phyloP scores from a whole-genome alignment of 192 early-diverging fungal genomes.

The Coemansia sp. region DNA sequence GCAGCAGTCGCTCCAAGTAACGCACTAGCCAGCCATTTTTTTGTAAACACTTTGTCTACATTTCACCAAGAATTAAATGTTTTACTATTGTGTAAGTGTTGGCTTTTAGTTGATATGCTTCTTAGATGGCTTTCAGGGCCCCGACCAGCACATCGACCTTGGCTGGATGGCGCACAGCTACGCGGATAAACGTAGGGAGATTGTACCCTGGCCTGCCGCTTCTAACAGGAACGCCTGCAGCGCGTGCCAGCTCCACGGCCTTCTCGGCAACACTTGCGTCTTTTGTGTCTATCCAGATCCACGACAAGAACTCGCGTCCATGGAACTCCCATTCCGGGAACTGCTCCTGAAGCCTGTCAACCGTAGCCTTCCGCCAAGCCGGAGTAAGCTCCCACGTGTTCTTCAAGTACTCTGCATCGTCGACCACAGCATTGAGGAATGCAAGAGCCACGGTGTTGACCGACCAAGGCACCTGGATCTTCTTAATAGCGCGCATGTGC shows the following conservation, averaged over 20 bases:
- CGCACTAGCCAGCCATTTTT: conserved; percentile 19
- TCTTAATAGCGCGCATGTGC: conserved; percentile 72
- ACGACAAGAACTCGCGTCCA: conserved; percentile 77
- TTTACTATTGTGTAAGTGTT: neutral
- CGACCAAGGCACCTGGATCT: conserved; percentile 88
- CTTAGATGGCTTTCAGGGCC: conserved; percentile 61
- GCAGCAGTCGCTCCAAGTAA: conserved; percentile 66
- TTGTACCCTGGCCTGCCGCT: conserved; percentile 75
- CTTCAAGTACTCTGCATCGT: conserved; percentile 66
- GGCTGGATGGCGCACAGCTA: conserved; percentile 71
- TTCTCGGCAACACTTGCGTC: conserved; percentile 58
- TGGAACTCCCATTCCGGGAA: conserved; percentile 63
- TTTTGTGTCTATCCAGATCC: conserved; percentile 83
- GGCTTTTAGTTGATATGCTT: neutral
- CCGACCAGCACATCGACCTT: conserved; percentile 68
- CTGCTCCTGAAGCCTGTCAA: conserved; percentile 23
- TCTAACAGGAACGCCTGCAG: conserved; percentile 82
- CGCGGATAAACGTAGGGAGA: conserved; percentile 69
- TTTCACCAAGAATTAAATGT: neutral
- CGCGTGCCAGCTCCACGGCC: conserved; percentile 64
- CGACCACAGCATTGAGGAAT: conserved; percentile 75
- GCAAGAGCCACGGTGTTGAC: conserved; percentile 85
- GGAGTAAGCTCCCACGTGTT: conserved; percentile 78
- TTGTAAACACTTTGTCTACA: neutral
- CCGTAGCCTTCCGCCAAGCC: conserved; percentile 59